Percentiles rank a stretch among this genome's conserved stretches.
Evolutionary conservation across 106 monocot species (phyloP).

Genomic region (Alisma plantagoaquatica): DNA sequence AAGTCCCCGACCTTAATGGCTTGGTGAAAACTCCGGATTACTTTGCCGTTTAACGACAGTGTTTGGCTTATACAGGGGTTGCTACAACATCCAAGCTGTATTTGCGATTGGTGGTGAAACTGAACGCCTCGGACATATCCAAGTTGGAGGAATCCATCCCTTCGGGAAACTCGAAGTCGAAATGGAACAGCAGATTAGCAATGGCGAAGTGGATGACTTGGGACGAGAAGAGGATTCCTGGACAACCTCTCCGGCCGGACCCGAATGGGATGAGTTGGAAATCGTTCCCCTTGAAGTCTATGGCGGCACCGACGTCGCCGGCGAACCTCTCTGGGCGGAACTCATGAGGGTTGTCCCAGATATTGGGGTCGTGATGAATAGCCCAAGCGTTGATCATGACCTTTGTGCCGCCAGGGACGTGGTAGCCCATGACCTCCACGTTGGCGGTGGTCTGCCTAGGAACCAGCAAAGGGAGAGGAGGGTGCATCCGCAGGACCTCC

Average conservation of each 20-base stretch:
- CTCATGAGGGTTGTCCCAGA: background rate
- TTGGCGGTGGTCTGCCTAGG: background rate
- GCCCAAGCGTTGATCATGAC: no score
- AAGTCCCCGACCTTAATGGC: no score
- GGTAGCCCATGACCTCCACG: background rate
- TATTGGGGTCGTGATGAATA: slow-evolving; percentile 11
- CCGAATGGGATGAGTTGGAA: slow-evolving; percentile 6
- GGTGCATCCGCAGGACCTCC: background rate
- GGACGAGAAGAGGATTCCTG: slow-evolving; percentile 3
- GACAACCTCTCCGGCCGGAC: slow-evolving; percentile 7
- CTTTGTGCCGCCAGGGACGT: background rate
- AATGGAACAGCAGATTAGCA: no score
- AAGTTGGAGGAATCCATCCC: no score
- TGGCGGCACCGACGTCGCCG: background rate
- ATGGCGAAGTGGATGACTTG: background rate
- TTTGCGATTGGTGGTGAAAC: no score
- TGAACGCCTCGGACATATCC: no score
- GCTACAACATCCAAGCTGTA: no score
- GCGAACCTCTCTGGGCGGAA: slow-evolving; percentile 9
- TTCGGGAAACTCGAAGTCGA: slow-evolving; percentile 3
- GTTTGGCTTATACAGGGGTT: no score
- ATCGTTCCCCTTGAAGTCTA: no score
- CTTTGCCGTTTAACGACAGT: no score
- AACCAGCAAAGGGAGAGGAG: slow-evolving; percentile 4
- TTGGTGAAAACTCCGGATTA: no score